phyloP scores from a whole-genome alignment of 1,284 basidiomycete species.

The Trichosporon sp. region DNA sequence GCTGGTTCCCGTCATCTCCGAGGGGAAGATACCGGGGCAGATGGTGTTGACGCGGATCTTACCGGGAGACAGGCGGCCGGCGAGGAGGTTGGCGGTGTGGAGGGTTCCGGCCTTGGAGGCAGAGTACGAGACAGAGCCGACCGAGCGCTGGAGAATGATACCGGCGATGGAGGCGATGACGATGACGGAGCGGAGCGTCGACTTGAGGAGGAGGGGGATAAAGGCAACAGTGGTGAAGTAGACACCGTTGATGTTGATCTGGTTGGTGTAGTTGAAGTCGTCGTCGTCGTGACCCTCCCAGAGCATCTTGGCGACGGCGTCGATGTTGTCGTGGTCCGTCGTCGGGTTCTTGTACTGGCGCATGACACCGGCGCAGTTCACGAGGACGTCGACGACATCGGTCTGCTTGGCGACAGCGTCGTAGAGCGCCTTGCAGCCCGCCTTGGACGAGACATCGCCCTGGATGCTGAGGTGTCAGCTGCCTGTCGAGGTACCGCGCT shows the following conservation, averaged over 20 bases:
- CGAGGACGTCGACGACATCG: slow-evolving; percentile 45
- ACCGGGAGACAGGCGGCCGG: slow-evolving; percentile 42
- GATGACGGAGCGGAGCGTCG: slow-evolving; percentile 47
- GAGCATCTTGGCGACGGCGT: slow-evolving; percentile 44
- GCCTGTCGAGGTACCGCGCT: not conserved
- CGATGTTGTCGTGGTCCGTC: slow-evolving; percentile 38
- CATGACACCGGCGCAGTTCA: slow-evolving; percentile 53
- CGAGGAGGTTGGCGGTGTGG: slow-evolving; percentile 44
- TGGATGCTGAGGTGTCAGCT: slow-evolving; percentile 40
- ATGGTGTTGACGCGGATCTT: slow-evolving; percentile 53
- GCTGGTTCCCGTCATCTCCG: slow-evolving; percentile 47
- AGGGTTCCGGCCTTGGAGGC: slow-evolving; percentile 51
- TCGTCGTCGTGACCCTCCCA: slow-evolving; percentile 48
- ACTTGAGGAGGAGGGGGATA: slow-evolving; percentile 49
- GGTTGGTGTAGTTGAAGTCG: slow-evolving; percentile 39
- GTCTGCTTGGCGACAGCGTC: slow-evolving; percentile 42
- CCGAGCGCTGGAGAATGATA: slow-evolving; percentile 44
- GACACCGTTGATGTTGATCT: slow-evolving; percentile 46
- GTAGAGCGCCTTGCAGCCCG: slow-evolving; percentile 44
- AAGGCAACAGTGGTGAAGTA: slow-evolving; percentile 53
- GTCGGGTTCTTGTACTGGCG: slow-evolving; percentile 39
- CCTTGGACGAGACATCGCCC: slow-evolving; percentile 53
- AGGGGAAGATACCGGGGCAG: slow-evolving; percentile 48
- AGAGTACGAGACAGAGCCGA: slow-evolving; percentile 49
- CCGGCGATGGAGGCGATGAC: slow-evolving; percentile 54